Conservation (phyloP, 805 yeast genomes). For the Hemisphaericaspora nanyangensis region DNA sequence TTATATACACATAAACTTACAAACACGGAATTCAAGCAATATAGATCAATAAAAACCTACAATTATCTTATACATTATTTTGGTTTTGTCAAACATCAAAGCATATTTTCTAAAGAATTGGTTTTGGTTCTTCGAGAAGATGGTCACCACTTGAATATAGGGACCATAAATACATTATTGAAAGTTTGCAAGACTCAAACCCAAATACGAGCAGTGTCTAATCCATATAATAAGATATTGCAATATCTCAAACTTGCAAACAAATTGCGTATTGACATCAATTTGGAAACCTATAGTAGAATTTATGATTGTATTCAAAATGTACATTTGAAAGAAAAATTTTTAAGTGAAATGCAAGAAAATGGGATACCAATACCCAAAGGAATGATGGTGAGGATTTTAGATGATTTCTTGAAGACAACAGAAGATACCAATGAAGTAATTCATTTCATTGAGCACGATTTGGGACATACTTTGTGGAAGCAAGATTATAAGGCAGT, state of each 20-base stretch:
- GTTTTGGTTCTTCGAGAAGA: conserved; percentile 40
- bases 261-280: conserved; percentile 20
- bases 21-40: conserved; percentile 24
- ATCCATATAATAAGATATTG: conserved; percentile 27
- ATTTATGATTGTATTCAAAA: conserved; percentile 36
- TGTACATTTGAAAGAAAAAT: conserved; percentile 34
- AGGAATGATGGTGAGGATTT: conserved; percentile 23
- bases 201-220: conserved; percentile 26
- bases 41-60: conserved; percentile 33
- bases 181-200: conserved; percentile 30
- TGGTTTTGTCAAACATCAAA: conserved; percentile 38
- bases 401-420: conserved; percentile 33
- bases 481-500: conserved; percentile 21
- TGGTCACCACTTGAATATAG: conserved; percentile 36
- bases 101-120: conserved; percentile 35
- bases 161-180: conserved; percentile 36
- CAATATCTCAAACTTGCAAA: conserved; percentile 28
- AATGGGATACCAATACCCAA: conserved; percentile 32
- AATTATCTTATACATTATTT: conserved; percentile 38
- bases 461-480: conserved; percentile 29
- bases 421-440: conserved; percentile 24
- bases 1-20: conserved; percentile 35
- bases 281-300: conserved; percentile 34
- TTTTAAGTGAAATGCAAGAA: conserved; percentile 27
- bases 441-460: conserved; percentile 30